Evolutionary conservation across 192 early-diverging fungal genomes (phyloP), one percentile per base, ranked within the genome.

Genomic region (Backusella tuberculispora): DNA sequence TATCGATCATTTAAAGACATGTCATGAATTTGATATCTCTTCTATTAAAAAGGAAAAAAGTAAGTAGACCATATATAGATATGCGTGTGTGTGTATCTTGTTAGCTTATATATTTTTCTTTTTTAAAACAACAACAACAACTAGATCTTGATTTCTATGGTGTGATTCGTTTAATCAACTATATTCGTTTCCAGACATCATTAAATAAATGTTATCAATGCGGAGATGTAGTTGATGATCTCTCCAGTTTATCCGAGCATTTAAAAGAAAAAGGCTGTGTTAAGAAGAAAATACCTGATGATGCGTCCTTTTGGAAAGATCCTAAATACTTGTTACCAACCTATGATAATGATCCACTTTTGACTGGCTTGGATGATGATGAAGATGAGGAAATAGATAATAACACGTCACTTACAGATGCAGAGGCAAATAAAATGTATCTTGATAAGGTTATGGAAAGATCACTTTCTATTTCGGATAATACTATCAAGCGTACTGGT

Each of bases 131-230:
- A 41, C 1, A 9, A 19, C 0, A 29, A 1, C 0, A 15, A 5
- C 17, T 76, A 76, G 87, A 69, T 15, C 85, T 96, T 40, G 91
- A 95, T 76, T 95, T 98, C 71, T 96, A 98, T 86, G 83, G 85
- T 71, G 92, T 91, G 5, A 90, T 98, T 45, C 77, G 83, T 6
- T 82, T 97, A 70, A 92, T 98, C 85, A 98, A 98, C 80, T 93
- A 89, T 68, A 89, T 97, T 72, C 90, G 97, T 38, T 84, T 84
- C 9, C 87, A 87, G 74, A 87, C 94, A 3, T 87, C 88, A 26
- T 72, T 81, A 3, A 82, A 76, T 56, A 70, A 81, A 5, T 97
- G 96, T 79, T 95, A 92, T 79, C 88, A 88, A 13, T 98, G 96
- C 75, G 45, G 72, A 12, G 56, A 73, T 42, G 63, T 37, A 0